phyloP scores from a whole-genome alignment of 2,329 filamentous ascomycete genomes.

The Pyrenophora tritici-repentis region DNA sequence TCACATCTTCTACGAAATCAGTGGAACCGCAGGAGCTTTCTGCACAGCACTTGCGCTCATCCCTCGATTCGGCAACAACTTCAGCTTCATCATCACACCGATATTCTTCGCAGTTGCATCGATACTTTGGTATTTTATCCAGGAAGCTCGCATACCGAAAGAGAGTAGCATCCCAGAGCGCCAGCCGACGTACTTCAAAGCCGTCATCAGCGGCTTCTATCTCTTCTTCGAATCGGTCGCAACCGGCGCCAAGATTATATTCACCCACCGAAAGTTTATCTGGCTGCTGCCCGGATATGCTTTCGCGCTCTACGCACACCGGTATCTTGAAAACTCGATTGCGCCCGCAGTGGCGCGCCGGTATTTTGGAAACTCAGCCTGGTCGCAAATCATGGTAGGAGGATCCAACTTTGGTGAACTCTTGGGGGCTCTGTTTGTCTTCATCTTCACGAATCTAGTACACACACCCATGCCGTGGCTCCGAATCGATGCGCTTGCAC shows the following conservation, averaged over 20 bases:
- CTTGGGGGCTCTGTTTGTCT: constrained; percentile 55
- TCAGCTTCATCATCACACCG: constrained; percentile 58
- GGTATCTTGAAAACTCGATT: constrained; percentile 58
- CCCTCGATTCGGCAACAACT: constrained; percentile 57
- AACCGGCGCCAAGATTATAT: constrained; percentile 54
- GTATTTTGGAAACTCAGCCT: constrained; percentile 56
- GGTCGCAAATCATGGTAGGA: constrained; percentile 58
- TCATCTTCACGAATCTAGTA: constrained; percentile 56
- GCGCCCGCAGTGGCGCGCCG: constrained; percentile 54
- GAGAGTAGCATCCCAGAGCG: constrained; percentile 30
- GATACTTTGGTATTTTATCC: constrained; percentile 54
- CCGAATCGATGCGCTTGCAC: constrained; percentile 53
- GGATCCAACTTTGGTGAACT: constrained; percentile 59
- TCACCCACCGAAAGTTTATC: constrained; percentile 54
- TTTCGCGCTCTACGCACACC: constrained; percentile 56
- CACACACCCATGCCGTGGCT: constrained; percentile 59
- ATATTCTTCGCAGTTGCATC: constrained; percentile 54
- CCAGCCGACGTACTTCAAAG: constrained; percentile 46
- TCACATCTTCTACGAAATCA: constrained; percentile 57
- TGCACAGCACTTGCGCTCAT: constrained; percentile 58
- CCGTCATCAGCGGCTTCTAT: constrained; percentile 48
- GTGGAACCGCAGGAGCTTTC: constrained; percentile 56
- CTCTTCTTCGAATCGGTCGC: constrained; percentile 55
- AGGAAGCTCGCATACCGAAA: constrained; percentile 44
- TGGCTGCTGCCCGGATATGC: constrained; percentile 58